Conservation (phyloP, 1,139 yeast species). For the Spathaspora sp. region DNA sequence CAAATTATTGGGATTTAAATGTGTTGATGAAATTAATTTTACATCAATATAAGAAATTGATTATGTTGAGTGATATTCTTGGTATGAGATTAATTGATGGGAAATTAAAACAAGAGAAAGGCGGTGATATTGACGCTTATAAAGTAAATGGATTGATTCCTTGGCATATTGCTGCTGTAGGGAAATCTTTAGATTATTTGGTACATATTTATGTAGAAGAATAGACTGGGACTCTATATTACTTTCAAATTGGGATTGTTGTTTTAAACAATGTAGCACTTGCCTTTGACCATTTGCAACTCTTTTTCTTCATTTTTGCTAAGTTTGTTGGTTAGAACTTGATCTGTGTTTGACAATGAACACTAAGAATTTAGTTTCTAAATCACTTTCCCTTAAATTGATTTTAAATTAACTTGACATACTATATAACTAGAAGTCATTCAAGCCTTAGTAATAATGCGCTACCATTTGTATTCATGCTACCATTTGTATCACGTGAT, state of each 20-base stretch:
- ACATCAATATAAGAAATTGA: slow-evolving; percentile 66
- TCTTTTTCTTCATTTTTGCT: too few relatives aligned
- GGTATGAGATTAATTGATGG: slow-evolving; percentile 32
- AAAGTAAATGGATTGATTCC: slow-evolving; percentile 47
- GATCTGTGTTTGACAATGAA: too few relatives aligned
- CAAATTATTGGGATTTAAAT: slow-evolving; percentile 55
- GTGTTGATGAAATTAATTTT: slow-evolving; percentile 60
- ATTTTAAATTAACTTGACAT: too few relatives aligned
- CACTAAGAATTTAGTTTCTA: too few relatives aligned
- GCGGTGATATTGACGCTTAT: slow-evolving; percentile 21
- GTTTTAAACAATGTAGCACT: too few relatives aligned
- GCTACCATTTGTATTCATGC: too few relatives aligned
- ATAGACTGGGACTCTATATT: slow-evolving; percentile 10
- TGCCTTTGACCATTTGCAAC: too few relatives aligned
- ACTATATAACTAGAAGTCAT: too few relatives aligned
- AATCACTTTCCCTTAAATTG: too few relatives aligned
- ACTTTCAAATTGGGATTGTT: too few relatives aligned
- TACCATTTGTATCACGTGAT: slow-evolving; percentile 5
- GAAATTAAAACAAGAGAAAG: slow-evolving; percentile 9
- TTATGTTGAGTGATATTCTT: slow-evolving; percentile 47
- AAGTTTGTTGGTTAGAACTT: too few relatives aligned
- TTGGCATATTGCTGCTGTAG: slow-evolving; percentile 83
- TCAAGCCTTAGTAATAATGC: too few relatives aligned
- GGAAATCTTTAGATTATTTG: slow-evolving; percentile 55
- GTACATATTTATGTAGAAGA: slow-evolving; percentile 43